Base-by-base conservation (phyloP, 1,139 yeast species). In the Debaryomyces sp. region DNA sequence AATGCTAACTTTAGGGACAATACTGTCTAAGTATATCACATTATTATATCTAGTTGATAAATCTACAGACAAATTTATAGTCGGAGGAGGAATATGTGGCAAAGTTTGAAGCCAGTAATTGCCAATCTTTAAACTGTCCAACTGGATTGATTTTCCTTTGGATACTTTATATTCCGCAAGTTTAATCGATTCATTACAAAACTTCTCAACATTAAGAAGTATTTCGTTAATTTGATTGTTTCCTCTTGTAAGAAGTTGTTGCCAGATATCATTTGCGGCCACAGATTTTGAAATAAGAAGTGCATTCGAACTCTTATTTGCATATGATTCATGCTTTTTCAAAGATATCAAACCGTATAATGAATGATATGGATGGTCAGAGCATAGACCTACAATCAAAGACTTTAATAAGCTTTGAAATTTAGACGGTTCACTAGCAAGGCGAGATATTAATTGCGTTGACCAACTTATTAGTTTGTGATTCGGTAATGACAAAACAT, bases 381-480 rank as follows among this genome's bases (percentile, higher is more conserved):
- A 54, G 46, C 89, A 78, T 22, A 90, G 64, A 4, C 74, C 64
- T 3, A 71, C 58, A 15, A 92, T 68, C 6, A 91, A 63, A 1
- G 59, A 54, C 40, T 77, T 77, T 37, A 94, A 67, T 0, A 79
- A 62, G 1, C 51, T 56, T 58, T 90, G 97, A 57, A 90, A 91
- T 0, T 51, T 57, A 6, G 75, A 60, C 0, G 57, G 50, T 21
- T 81, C 87, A 34, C 66, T 66, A 0, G 83, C 71, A 21, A 92
- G 64, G 49, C 96, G 75, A 0, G 98, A 89, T 5, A 89, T 77
- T 41, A 94, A 73, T 62, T 94, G 99, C 49, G 89, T 85, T 41
- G 86, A 75, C 96, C 97, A 91, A 0, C 90, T 81, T 4, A 89
- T 74, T 48, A 90, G 79, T 56, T 84, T 84, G 58, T 74, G 71